phyloP scores from a whole-genome alignment of 192 early-diverging fungal species.

The Coemansia sp. region DNA sequence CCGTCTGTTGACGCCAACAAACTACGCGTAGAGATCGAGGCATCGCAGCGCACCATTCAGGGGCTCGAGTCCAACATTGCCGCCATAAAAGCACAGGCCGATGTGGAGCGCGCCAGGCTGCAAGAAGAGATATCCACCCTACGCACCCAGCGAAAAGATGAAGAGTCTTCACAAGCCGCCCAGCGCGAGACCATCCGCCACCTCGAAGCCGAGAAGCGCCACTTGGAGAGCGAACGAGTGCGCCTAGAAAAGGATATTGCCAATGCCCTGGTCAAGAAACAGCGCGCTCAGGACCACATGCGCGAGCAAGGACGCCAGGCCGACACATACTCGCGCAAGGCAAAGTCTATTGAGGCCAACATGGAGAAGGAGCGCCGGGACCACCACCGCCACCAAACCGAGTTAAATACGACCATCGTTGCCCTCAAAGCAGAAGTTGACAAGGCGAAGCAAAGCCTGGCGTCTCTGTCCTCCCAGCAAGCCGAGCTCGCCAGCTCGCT shows the following conservation, averaged over 20 bases:
- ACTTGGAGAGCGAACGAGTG: slow-evolving; percentile 26
- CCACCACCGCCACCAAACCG: slow-evolving; percentile 26
- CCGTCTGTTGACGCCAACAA: not conserved
- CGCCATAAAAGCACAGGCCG: slow-evolving; percentile 15
- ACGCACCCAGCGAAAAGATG: slow-evolving; percentile 28
- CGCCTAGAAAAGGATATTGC: slow-evolving; percentile 26
- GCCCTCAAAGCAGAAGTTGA: slow-evolving; percentile 24
- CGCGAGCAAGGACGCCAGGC: slow-evolving; percentile 27
- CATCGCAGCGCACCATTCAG: slow-evolving; percentile 9
- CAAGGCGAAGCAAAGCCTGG: slow-evolving; percentile 17
- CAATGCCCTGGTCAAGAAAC: slow-evolving; percentile 21
- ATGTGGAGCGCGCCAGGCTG: slow-evolving; percentile 24
- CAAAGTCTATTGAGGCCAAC: slow-evolving; percentile 18
- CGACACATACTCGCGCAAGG: slow-evolving; percentile 15
- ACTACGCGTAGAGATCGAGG: slow-evolving; percentile 16
- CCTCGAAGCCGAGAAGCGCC: slow-evolving; percentile 42
- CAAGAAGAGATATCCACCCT: slow-evolving; percentile 33
- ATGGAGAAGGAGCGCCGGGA: slow-evolving; percentile 35
- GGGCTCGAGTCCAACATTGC: slow-evolving; percentile 18
- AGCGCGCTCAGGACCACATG: slow-evolving; percentile 24
- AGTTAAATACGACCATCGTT: slow-evolving; percentile 20
- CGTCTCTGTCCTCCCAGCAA: slow-evolving; percentile 17
- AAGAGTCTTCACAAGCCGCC: slow-evolving; percentile 17
- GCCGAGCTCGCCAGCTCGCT: slow-evolving; percentile 13
- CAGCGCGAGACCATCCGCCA: slow-evolving; percentile 37